Evolutionary conservation across 2,329 filamentous ascomycete genomes (phyloP), one percentile per base, ranked within the genome.

Genomic region (Rhytidhysteron rufulum): DNA sequence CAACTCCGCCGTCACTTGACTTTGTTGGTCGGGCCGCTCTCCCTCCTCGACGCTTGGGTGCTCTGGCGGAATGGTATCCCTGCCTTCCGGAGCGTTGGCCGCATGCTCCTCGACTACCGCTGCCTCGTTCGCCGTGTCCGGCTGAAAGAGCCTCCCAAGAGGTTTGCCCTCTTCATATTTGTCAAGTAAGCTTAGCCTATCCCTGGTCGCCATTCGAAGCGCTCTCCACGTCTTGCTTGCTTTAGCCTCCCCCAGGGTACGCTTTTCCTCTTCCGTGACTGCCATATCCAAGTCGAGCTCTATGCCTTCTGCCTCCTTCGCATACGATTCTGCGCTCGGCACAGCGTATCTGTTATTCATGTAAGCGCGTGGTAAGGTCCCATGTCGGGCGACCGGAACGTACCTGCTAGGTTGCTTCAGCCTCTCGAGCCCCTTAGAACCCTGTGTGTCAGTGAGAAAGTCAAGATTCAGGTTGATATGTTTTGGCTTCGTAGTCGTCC

Each of bases 181-280:
- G 64, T 97, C 90, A 62, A 97, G 93, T 16, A 82, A 71, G 32
- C 80, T 77, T 50, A 97, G 76, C 53, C 85, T 85, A 41, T 75
- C 81, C 49, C 80, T 81, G 41, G 85, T 82, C 8, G 88, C 86
- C 48, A 95, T 79, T 38, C 93, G 82, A 47, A 98, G 71, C 4
- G 88, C 87, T 51, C 90, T 80, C 93, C 93, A 98, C 41, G 82
- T 85, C 64, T 94, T 91, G 70, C 88, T 95, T 16, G 84, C 81
- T 63, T 94, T 95, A 40, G 82, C 77, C 48, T 86, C 85, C 67
- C 64, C 78, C 69, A 70, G 76, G 51, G 66, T 63, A 35, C 76
- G 71, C 57, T 74, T 79, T 47, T 83, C 80, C 42, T 78, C 76
- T 30, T 81, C 75, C 30, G 70, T 80, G 40, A 78, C 78, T 8